phyloP scores from a whole-genome alignment of 768 basidiomycete species.

The Candolleomyces eurysporus region DNA sequence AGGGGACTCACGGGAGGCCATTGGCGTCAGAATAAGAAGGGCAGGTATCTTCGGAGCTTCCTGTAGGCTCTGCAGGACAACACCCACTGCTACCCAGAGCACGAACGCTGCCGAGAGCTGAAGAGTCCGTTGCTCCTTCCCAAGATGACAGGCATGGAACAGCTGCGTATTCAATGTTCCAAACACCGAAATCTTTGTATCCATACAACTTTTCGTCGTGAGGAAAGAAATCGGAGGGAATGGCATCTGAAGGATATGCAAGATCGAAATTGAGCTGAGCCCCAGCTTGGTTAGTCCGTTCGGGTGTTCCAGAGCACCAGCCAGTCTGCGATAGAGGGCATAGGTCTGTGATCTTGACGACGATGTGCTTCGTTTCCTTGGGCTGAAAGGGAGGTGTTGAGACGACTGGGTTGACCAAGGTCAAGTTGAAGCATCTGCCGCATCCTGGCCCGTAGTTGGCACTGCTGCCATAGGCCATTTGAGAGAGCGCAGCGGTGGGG shows the following conservation, averaged over 20 bases:
- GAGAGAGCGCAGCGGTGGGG: constrained; percentile 77
- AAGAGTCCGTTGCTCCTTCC: constrained; percentile 55
- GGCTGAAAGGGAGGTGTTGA: constrained; percentile 72
- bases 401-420: constrained; percentile 65
- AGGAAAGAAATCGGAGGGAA: constrained; percentile 73
- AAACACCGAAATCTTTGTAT: constrained; percentile 79
- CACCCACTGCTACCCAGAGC: constrained; percentile 58
- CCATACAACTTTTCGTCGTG: constrained; percentile 68
- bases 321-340: constrained; percentile 63
- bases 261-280: constrained; percentile 80
- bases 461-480: constrained; percentile 78
- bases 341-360: constrained; percentile 78
- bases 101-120: constrained; percentile 68
- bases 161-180: constrained; percentile 73
- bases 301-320: constrained; percentile 70
- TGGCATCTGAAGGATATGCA: constrained; percentile 69
- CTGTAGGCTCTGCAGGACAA: constrained; percentile 70
- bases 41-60: constrained; percentile 53
- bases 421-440: constrained; percentile 78
- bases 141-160: constrained; percentile 63
- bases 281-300: constrained; percentile 69
- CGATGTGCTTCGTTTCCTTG: constrained; percentile 52
- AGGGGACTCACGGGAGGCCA: constrained; percentile 55
- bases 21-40: constrained; percentile 70
- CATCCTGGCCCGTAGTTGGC: constrained; percentile 69